Percentiles rank a stretch among this genome's conserved stretches.
These are phyloP conservation scores for Triticum urartu DNA, from an alignment of 176 grass and related monocot species.

Conservation along the genomic window DNA sequence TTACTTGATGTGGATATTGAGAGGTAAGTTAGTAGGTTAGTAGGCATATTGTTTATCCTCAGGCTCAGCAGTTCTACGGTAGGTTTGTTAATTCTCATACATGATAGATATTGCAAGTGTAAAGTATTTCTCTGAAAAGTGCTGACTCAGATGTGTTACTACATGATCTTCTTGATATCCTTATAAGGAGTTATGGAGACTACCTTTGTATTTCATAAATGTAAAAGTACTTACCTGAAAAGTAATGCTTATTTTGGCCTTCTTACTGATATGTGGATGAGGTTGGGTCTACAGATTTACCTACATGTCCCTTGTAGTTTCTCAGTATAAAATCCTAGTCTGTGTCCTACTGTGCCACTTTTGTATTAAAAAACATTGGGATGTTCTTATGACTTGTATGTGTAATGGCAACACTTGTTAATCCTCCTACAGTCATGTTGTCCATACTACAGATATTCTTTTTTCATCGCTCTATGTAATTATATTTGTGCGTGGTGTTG, in stretches of 20 bases:
- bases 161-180: not conserved
- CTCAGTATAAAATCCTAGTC: not conserved
- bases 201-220: not conserved
- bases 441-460: not conserved
- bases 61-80: not conserved
- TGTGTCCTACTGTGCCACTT: not conserved
- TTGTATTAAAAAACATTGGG: not conserved
- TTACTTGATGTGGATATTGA: not conserved
- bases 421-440: not conserved
- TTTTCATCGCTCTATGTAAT: not conserved
- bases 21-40: slow-evolving; percentile 4
- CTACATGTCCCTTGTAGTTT: not conserved
- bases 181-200: not conserved
- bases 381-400: not conserved
- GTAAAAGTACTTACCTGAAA: not conserved
- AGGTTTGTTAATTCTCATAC: slow-evolving; percentile 12
- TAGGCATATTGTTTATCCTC: not conserved
- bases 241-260: not conserved
- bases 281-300: not conserved
- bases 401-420: not conserved
- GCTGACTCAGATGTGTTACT: slow-evolving; percentile 9
- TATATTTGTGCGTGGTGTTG: not conserved
- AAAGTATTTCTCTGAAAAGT: not conserved
- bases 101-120: not conserved
- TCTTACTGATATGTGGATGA: not conserved